These are phyloP conservation scores for Teunomyces kruisii DNA, from an alignment of 805 yeast species.

Conservation along the genomic window DNA sequence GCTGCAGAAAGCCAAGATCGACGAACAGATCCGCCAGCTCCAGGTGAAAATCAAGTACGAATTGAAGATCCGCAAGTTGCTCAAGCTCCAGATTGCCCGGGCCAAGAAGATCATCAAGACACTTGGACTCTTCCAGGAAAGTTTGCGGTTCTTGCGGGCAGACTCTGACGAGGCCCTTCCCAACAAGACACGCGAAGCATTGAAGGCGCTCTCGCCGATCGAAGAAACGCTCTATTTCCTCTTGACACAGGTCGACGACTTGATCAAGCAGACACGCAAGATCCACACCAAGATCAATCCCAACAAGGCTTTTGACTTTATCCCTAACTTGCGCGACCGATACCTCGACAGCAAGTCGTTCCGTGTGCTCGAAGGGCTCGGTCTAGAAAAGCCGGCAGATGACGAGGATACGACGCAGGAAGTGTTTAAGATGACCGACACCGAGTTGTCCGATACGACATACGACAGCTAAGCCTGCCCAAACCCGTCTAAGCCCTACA, in stretches of 20 bases:
- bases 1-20: constrained; percentile 18
- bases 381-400: not conserved
- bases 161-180: constrained; percentile 18
- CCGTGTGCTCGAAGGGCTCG: constrained; percentile 25
- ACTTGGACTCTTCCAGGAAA: constrained; percentile 29
- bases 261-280: constrained; percentile 27
- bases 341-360: constrained; percentile 41
- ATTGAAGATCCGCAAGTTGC: constrained; percentile 39
- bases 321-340: constrained; percentile 35
- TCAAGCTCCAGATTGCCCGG: constrained; percentile 39
- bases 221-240: constrained; percentile 48
- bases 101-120: constrained; percentile 35
- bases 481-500: no score
- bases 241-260: constrained; percentile 42
- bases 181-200: constrained; percentile 20
- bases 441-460: not conserved
- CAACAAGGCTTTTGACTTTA: constrained; percentile 25
- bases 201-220: constrained; percentile 42
- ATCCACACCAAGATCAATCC: constrained; percentile 25
- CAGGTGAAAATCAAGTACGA: constrained; percentile 43
- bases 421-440: not conserved
- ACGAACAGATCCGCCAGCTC: constrained; percentile 29
- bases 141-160: constrained; percentile 26
- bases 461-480: not conserved
- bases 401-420: not conserved